Evolutionary conservation across 2,329 filamentous ascomycete species (phyloP), one percentile per base, ranked within the genome.

Genomic region (Apiospora sp.): DNA sequence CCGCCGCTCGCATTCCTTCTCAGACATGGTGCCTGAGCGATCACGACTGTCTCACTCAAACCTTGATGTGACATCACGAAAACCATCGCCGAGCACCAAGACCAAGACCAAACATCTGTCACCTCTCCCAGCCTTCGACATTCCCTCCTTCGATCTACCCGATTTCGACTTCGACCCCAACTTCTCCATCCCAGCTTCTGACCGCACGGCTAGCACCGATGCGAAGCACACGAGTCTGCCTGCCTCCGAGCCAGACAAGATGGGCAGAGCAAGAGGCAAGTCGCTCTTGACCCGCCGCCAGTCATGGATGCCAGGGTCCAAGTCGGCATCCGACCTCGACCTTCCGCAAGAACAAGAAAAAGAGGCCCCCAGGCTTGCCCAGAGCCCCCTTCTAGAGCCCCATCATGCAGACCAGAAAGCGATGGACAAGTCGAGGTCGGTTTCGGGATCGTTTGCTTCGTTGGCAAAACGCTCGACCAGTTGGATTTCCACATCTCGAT

Each of bases 301-400:
- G 72, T 87, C 86, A 73, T 90, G 88, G 89, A 83, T 90, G 72
- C 83, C 84, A 19, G 82, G 82, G 77, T 84, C 86, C 34, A 87
- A 83, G 75, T 83, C 84, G 16, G 77, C 82, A 5, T 78, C 82
- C 51, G 81, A 85, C 19, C 71, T 75, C 83, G n/a, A 78, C 79
- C 14, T 64, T 41, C n/a, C 58, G 4, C 34, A 41, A 41, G 58
- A 14, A 5, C 58, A 37, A 37, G 58, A 64, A 41, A 64, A 41
- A 10, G 34, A 64, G 78, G 79, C 27, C 76, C 80, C 61, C 72
- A 81, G 49, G 67, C 22, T 43, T 19, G 14, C 41, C 30, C 67
- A 68, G 2, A 48, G 67, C 67, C 41, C 41, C 41, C 71, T 30
- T 30, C 27, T 46, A 27, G 75, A 72, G 70, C 51, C 77, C 43